Evolutionary conservation across 176 grass and related monocot species (phyloP), one percentile per base, ranked within the genome.

Genomic region (Coix lacrymajobi): DNA sequence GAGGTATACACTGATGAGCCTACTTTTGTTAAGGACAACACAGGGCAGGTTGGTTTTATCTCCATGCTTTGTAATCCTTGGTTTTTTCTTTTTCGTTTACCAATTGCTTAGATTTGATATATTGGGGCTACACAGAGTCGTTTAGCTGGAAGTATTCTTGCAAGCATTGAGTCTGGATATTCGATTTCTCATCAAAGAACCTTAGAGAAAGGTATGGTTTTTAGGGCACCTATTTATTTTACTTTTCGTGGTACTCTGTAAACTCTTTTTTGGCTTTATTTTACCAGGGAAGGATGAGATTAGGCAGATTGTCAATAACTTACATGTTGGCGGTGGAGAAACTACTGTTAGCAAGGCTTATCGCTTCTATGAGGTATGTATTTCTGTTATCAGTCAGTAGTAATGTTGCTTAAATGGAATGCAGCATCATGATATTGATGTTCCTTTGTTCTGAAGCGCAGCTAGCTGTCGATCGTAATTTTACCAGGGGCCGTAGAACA

Each of bases 131-230:
- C 60, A 57, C 60, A 97, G 92, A 91, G 86, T 28, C 83, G 71
- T 8, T 63, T 90, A 51, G 69, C 64, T 61, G 86, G 88, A 81
- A 83, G 16, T 11, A 61, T 97, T 49, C 19, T 95, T 76, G 13
- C 17, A 46, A 87, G 75, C 63, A 82, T 98, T 56, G 90, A 85
- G 76, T 73, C 54, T 24, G 87, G 83, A 15, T 93, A 86, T 86
- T 95, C 96, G 3, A 41, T 86, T 45, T 95, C 96, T 19, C 92
- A 84, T 84, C 88, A 93, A 81, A 98, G 88, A 91, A 98, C 96
- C 41, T 77, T 95, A 71, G 37, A 26, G 2, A 94, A 88, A 86
- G 94, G 94, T 85, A 79, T 69, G 40, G 37, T 39, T 71, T 56
- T 79, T 38, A 19, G 14, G 40, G 24, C 13, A 29, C 13, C 29